Conservation (phyloP, 2,329 filamentous ascomycete genomes). For the Penicillium sp. region DNA sequence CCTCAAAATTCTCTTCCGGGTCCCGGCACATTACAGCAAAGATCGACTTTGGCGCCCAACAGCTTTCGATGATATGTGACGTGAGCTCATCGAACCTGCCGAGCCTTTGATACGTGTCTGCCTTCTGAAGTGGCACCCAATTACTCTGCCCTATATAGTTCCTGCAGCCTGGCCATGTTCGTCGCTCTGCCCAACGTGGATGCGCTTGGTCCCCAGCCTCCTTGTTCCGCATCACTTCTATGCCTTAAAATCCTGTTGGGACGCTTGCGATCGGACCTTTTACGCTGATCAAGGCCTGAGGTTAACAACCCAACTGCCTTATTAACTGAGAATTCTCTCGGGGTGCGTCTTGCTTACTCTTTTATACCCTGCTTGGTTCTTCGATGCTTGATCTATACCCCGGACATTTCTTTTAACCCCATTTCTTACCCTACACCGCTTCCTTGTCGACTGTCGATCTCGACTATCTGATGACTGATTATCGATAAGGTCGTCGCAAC, state of each 20-base stretch:
- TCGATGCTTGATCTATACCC: slow-evolving; percentile 7
- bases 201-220: slow-evolving; percentile 18
- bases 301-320: slow-evolving; percentile 1
- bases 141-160: slow-evolving; percentile 7
- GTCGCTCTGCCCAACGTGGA: slow-evolving; percentile 19
- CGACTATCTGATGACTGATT: slow-evolving; percentile 13
- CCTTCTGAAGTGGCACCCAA: slow-evolving; percentile 18
- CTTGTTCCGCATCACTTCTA: slow-evolving; percentile 11
- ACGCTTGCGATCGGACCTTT: slow-evolving; percentile 11
- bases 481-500: slow-evolving; percentile 8
- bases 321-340: not conserved
- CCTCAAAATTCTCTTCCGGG: not conserved
- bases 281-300: slow-evolving; percentile 8
- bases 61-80: slow-evolving; percentile 5
- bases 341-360: slow-evolving; percentile 1
- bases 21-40: slow-evolving; percentile 10
- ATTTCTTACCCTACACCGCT: slow-evolving; percentile 12
- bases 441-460: slow-evolving; percentile 6
- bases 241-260: slow-evolving; percentile 5
- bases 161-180: slow-evolving; percentile 10
- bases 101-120: slow-evolving; percentile 15
- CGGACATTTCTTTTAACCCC: not conserved
- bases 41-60: slow-evolving; percentile 18
- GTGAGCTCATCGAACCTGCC: slow-evolving; percentile 11
- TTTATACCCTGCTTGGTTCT: not conserved